Evolutionary conservation across 2,329 filamentous ascomycete species (phyloP), one percentile per base, ranked within the genome.

Genomic region (Aspergillus floridensis): DNA sequence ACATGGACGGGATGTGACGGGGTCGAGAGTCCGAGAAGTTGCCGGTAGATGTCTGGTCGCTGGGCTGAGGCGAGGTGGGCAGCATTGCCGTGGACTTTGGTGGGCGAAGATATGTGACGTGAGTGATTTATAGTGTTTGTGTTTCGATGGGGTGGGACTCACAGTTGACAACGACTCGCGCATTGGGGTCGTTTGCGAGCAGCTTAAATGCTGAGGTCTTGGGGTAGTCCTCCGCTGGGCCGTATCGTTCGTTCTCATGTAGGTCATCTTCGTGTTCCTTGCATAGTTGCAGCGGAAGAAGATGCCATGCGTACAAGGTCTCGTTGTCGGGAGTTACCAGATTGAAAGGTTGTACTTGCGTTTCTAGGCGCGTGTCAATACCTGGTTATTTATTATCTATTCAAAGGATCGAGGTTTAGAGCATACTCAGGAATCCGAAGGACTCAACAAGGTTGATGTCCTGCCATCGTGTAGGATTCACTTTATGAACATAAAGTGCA

Each of bases 261-360:
- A 96, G 78, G 14, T 79, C 77, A 22, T 81, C 76, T 68, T 96
- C 89, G 67, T 96, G 84, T 65, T 88, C 81, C 6, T 86, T 80
- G 72, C 96, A 96, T 0, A 91, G 79, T 54, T 88, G 86, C 6
- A 96, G 76, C 0, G 93, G 93, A 52, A 97, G 79, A 57, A 98
- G 83, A 70, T 97, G 93, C 93, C 93, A 98, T 26, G 90, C 90
- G 71, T 95, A 96, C 19, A 98, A 78, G 2, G 80, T 86, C 74
- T 93, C 88, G 44, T 87, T 86, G 72, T 97, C 93, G 1, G 86
- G 80, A 0, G 92, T 95, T 4, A 77, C 78, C 41, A 98, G 77
- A 51, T 85, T 86, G 73, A 98, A 97, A 0, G 93, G 90, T 5
- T 91, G 92, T 2, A 96, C 89, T 77, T 98, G 93, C 66, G 92